These are phyloP conservation scores for Golubevia sp. DNA, from an alignment of 1,284 basidiomycete species.

Conservation along the genomic window DNA sequence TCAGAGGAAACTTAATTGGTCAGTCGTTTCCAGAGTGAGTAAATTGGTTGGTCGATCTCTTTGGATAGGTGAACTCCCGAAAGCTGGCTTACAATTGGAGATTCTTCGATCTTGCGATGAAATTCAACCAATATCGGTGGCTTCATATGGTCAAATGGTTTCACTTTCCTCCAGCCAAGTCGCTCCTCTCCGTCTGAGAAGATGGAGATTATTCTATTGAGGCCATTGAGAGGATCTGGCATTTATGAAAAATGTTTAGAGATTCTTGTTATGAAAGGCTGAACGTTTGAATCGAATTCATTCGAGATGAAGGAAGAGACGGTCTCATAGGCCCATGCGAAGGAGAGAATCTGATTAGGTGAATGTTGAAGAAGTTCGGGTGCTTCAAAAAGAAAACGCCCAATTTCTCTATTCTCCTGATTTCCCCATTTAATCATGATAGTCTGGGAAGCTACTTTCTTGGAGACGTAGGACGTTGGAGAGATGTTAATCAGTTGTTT, in stretches of 20 bases:
- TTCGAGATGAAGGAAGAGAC: conserved; percentile 25
- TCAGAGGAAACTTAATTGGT: no score
- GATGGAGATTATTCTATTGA: background rate
- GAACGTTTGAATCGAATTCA: conserved; percentile 19
- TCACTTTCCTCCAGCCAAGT: background rate
- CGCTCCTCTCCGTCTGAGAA: background rate
- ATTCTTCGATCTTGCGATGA: background rate
- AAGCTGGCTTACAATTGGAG: background rate
- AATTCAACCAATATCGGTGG: background rate
- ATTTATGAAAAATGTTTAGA: background rate
- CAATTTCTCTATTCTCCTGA: no score
- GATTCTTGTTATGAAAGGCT: conserved; percentile 3
- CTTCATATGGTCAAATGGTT: no score
- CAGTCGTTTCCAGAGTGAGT: no score
- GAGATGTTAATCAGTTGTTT: no score
- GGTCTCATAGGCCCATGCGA: conserved; percentile 9
- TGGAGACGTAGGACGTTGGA: background rate
- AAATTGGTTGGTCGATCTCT: background rate
- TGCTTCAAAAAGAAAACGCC: background rate
- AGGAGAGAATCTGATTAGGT: background rate
- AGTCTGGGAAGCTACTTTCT: background rate
- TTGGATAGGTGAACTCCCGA: background rate
- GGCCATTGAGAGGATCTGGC: background rate
- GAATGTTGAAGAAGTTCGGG: background rate
- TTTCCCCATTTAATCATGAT: background rate